Evolutionary conservation across 768 basidiomycete species (phyloP).

Genomic region (Scleroderma bovista): DNA sequence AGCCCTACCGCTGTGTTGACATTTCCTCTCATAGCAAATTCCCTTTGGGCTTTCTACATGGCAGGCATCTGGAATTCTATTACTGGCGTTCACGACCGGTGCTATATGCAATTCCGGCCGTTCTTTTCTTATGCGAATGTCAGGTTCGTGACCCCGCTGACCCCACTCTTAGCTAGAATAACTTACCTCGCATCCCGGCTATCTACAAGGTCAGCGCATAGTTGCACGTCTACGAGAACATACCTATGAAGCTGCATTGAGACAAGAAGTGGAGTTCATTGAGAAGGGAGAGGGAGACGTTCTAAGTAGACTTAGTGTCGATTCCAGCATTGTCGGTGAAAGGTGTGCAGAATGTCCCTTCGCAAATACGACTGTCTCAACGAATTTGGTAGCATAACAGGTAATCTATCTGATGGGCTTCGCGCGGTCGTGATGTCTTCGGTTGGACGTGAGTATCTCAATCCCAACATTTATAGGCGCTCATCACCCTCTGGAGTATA

Average conservation of each 20-base stretch:
- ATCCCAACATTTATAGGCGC: not conserved
- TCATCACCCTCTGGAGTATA: constrained; percentile 20
- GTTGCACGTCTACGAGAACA: constrained; percentile 80
- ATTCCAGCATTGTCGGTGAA: constrained; percentile 91
- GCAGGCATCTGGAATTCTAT: constrained; percentile 69
- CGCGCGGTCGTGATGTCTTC: constrained; percentile 88
- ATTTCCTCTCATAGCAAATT: constrained; percentile 46
- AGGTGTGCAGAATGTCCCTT: constrained; percentile 40
- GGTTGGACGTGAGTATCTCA: constrained; percentile 69
- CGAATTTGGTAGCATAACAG: constrained; percentile 52
- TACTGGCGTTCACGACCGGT: constrained; percentile 79
- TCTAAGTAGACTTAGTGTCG: constrained; percentile 82
- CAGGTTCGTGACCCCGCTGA: constrained; percentile 42
- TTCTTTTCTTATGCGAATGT: constrained; percentile 78
- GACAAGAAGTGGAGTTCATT: constrained; percentile 90
- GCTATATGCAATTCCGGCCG: constrained; percentile 83
- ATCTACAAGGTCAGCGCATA: constrained; percentile 68
- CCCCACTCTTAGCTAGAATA: not conserved
- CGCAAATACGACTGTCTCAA: not conserved
- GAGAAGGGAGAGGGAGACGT: constrained; percentile 93
- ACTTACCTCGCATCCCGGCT: not conserved
- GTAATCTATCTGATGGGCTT: constrained; percentile 74
- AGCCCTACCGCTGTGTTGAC: not conserved
- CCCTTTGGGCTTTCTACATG: constrained; percentile 76
- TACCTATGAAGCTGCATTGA: constrained; percentile 77